Base-by-base conservation (phyloP, 768 basidiomycete genomes). In the Krasilnikovozyma curviuscula region DNA sequence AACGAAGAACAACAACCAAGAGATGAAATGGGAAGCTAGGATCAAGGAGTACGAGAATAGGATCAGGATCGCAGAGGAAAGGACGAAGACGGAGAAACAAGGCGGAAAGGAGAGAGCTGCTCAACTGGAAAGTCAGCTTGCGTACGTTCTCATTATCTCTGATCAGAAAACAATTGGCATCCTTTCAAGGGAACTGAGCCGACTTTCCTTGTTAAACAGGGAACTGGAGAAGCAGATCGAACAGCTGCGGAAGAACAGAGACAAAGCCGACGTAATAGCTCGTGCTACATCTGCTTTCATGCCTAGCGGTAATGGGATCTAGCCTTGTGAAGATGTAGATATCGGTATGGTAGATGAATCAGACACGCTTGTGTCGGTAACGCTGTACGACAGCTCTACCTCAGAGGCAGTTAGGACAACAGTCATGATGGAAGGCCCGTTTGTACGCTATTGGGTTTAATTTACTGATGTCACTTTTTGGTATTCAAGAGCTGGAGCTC, bases 1-100 rank as follows among this genome's bases (percentile, higher is more conserved):
- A 55, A 71, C 77, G 66, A 81, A 78, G 69, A 81, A 72, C 31
- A 68, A 70, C 0, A 69, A 68, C 0, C 80, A 82, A 0, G 88
- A 93, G 56, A 68, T 67, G 44, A 91, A 89, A 64, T 97, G 89
- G 86, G 88, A 89, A 58, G 83, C 80, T 0, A 71, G 89, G n/a
- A 83, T 97, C 38, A 80, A 78, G 63, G 89, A 97, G 65, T 88
- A 89, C 57, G 85, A 93, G 66, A 61, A 74, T 13, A 67, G 82
- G 16, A 60, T 88, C 53, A 78, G 77, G 62, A 76, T 77, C 0
- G 83, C 83, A 0, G 84, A 86, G 58, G 89, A 97, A 69, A 78
- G 77, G 61, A 77, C 85, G 55, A 95, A 95, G 71, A 71, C 84
- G 46, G 88, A 91, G 68, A 70, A 83, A 51, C 89, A 95, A 58